These are phyloP conservation scores for Arachis stenosperma DNA, from an alignment of 306 rosid genomes.

Conservation along the genomic window DNA sequence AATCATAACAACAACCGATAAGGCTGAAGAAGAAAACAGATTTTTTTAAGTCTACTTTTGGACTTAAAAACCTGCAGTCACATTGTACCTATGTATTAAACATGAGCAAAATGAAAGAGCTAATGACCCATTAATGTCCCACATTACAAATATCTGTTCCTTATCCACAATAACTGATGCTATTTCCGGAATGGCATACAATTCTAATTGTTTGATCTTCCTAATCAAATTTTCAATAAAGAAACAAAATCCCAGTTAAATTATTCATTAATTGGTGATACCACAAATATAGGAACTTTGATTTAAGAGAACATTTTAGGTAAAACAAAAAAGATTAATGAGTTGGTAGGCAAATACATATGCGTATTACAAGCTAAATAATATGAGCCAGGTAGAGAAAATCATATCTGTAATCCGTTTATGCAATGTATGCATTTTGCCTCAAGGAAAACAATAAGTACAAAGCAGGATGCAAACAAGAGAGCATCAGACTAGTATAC, in stretches of 20 bases:
- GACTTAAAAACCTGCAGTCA: background rate
- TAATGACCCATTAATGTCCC: constrained; percentile 2
- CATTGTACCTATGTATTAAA: constrained; percentile 8
- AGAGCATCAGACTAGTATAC: background rate
- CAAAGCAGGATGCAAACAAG: background rate
- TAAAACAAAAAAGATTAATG: background rate
- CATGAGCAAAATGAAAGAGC: background rate
- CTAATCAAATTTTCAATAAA: constrained; percentile 9
- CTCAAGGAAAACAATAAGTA: background rate
- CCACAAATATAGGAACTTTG: background rate
- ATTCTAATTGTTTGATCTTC: background rate
- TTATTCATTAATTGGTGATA: background rate
- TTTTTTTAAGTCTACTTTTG: background rate
- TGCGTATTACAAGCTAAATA: background rate
- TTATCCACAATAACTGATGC: background rate
- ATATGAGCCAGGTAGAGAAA: constrained; percentile 5
- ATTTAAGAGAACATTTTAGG: background rate
- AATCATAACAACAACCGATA: constrained; percentile 18
- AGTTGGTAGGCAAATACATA: background rate
- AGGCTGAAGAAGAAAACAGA: background rate
- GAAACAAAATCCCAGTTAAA: background rate
- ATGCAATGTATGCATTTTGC: constrained; percentile 2
- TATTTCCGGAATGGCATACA: constrained; percentile 10
- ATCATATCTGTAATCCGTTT: background rate
- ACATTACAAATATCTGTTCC: background rate